Evolutionary conservation across 805 yeast genomes (phyloP).

Genomic region (Kuraishia cidri): DNA sequence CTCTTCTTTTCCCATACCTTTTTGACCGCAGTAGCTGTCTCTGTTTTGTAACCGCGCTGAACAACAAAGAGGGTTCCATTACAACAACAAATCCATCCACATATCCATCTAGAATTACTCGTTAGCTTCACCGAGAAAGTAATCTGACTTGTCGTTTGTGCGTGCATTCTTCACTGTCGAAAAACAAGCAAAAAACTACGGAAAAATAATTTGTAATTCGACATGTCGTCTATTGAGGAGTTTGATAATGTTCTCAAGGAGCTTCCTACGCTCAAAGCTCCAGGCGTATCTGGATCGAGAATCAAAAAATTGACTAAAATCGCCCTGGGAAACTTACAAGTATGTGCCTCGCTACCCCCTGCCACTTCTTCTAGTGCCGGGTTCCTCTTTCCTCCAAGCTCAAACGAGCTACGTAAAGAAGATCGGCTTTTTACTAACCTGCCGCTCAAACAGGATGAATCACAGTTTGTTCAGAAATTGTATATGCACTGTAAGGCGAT

Average conservation of each 20-base stretch:
- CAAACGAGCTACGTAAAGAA: neutral
- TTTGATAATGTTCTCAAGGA: constrained; percentile 40
- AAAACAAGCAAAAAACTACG: too few species aligned
- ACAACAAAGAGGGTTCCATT: too few species aligned
- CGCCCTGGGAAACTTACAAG: constrained; percentile 59
- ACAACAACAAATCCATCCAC: too few species aligned
- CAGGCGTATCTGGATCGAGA: constrained; percentile 94
- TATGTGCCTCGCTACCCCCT: constrained; percentile 8
- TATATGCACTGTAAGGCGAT: constrained; percentile 63
- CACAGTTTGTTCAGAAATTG: constrained; percentile 48
- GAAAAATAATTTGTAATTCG: too few species aligned
- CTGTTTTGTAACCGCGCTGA: too few species aligned
- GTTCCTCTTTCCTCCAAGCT: neutral
- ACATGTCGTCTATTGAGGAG: constrained; percentile 19
- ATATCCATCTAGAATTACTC: too few species aligned
- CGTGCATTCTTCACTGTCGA: too few species aligned
- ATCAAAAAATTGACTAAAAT: constrained; percentile 77
- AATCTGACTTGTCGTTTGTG: too few species aligned
- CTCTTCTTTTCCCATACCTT: too few species aligned
- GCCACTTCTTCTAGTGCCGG: neutral
- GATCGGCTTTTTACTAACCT: neutral
- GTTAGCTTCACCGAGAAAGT: too few species aligned
- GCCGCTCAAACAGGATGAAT: constrained; percentile 16
- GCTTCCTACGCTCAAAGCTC: constrained; percentile 56
- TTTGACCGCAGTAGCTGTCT: too few species aligned